phyloP scores from a whole-genome alignment of 2,329 filamentous ascomycete species.

The Cercospora janseana region DNA sequence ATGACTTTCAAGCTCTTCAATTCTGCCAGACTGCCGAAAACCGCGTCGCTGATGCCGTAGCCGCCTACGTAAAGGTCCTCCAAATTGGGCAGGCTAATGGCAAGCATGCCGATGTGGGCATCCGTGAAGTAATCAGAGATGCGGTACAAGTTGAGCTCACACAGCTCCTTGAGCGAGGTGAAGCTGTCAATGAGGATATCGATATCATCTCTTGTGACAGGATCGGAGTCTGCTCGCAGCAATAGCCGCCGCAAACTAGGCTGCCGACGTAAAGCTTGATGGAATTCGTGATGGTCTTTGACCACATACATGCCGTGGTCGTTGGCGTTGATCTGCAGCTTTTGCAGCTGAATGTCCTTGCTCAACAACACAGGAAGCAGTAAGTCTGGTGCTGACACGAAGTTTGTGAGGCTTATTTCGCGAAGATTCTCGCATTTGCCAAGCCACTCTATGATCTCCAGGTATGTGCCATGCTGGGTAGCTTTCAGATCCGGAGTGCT shows the following conservation, averaged over 20 bases:
- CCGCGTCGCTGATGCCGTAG: conserved; percentile 52
- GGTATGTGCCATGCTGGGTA: conserved; percentile 53
- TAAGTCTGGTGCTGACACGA: conserved; percentile 55
- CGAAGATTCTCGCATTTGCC: conserved; percentile 52
- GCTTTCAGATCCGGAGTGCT: conserved; percentile 49
- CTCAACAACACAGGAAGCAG: conserved; percentile 51
- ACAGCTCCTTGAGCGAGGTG: conserved; percentile 52
- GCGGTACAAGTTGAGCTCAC: conserved; percentile 53
- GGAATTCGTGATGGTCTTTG: conserved; percentile 53
- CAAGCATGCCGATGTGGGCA: conserved; percentile 51
- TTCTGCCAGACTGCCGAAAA: conserved; percentile 46
- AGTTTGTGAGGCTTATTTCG: conserved; percentile 51
- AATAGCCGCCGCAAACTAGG: conserved; percentile 47
- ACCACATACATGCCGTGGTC: conserved; percentile 47
- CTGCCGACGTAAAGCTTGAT: conserved; percentile 54
- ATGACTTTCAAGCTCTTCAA: conserved; percentile 53
- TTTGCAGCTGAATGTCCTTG: conserved; percentile 48
- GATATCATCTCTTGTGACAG: conserved; percentile 46
- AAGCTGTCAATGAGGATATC: conserved; percentile 54
- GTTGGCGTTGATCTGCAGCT: conserved; percentile 47
- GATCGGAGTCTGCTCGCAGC: conserved; percentile 50
- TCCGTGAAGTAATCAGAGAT: conserved; percentile 53
- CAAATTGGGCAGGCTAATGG: conserved; percentile 48
- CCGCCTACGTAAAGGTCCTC: conserved; percentile 59
- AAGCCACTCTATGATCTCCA: conserved; percentile 56